phyloP scores from a whole-genome alignment of 2,329 filamentous ascomycete species.

The Hysterium pulicare region DNA sequence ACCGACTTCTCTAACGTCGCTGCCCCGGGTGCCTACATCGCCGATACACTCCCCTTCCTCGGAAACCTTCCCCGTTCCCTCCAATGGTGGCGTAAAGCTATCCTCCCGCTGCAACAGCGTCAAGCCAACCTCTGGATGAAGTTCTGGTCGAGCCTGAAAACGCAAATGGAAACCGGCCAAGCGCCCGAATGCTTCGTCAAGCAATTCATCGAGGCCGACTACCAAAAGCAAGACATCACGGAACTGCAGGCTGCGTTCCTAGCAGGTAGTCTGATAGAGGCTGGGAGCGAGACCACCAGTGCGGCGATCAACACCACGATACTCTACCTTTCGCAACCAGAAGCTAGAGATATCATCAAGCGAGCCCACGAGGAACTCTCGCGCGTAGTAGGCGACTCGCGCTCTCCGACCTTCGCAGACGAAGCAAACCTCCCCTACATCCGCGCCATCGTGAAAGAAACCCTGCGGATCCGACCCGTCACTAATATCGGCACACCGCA shows the following conservation, averaged over 20 bases:
- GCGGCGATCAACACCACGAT: conserved; percentile 19
- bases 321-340: conserved; percentile 1
- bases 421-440: conserved; percentile 19
- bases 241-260: conserved; percentile 17
- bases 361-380: conserved; percentile 4
- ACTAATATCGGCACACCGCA: conserved; percentile 17
- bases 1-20: conserved; percentile 8
- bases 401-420: conserved; percentile 10
- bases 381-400: background rate
- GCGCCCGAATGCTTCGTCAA: conserved; percentile 13
- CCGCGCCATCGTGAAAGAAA: conserved; percentile 20
- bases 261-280: conserved; percentile 22
- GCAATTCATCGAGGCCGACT: conserved; percentile 9
- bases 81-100: conserved; percentile 11
- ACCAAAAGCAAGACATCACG: conserved; percentile 28
- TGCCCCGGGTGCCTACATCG: conserved; percentile 7
- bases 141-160: conserved; percentile 8
- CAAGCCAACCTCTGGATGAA: conserved; percentile 8
- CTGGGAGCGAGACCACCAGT: conserved; percentile 26
- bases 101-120: conserved; percentile 6
- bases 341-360: background rate
- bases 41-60: conserved; percentile 8
- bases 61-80: conserved; percentile 8
- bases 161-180: conserved; percentile 7
- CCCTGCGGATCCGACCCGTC: conserved; percentile 22